These are phyloP conservation scores for Primulina huaijiensis DNA, from an alignment of 257 asterid genomes.

Conservation along the genomic window DNA sequence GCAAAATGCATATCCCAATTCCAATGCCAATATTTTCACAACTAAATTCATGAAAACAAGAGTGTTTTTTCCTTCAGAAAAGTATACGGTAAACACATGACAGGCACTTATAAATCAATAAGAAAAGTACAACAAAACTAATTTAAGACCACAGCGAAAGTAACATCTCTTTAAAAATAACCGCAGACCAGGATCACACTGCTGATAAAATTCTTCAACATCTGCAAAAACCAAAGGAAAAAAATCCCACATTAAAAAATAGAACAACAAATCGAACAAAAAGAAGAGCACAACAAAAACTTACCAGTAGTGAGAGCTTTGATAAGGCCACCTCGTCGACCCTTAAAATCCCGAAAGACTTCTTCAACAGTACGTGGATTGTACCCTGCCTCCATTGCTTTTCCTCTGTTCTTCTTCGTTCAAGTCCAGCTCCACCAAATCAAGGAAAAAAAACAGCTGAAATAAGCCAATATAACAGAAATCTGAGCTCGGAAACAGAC, in stretches of 20 bases:
- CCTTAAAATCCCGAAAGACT: slow-evolving; percentile 54
- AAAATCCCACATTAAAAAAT: not conserved
- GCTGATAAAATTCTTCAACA: slow-evolving; percentile 55
- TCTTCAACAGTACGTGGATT: slow-evolving; percentile 54
- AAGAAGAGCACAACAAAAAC: not conserved
- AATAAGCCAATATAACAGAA: not conserved
- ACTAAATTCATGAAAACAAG: not conserved
- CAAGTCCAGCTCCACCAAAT: slow-evolving; percentile 3
- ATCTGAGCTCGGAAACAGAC: not conserved
- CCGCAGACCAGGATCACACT: slow-evolving; percentile 50
- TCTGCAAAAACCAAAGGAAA: slow-evolving; percentile 33
- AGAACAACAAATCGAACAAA: not conserved
- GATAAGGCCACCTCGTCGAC: slow-evolving; percentile 48
- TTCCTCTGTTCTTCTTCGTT: not conserved
- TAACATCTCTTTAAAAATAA: not conserved
- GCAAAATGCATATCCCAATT: not conserved
- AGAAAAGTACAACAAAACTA: not conserved
- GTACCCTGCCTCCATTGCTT: slow-evolving; percentile 34
- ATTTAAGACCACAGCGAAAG: not conserved
- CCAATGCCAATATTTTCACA: not conserved
- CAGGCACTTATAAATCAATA: not conserved
- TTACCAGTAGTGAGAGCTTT: slow-evolving; percentile 58
- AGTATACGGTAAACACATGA: not conserved
- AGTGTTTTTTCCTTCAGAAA: too few relatives aligned
- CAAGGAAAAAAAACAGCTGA: not conserved